Base-by-base conservation (phyloP, 139 green algal species). In the Marvania coccoides region DNA sequence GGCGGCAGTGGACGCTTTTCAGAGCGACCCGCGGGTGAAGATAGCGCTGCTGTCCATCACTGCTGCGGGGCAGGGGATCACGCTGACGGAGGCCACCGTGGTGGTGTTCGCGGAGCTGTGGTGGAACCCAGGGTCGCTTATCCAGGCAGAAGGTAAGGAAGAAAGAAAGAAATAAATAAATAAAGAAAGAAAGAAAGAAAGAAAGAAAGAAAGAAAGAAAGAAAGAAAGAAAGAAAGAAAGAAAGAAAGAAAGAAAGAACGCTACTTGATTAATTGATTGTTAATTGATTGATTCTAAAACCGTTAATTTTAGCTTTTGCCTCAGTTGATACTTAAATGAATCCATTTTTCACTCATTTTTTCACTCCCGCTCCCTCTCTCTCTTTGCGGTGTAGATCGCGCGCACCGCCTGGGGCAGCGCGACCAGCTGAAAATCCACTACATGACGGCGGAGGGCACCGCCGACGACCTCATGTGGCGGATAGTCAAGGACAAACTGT, bases 401-500 rank as follows among this genome's bases (percentile, higher is more conserved):
- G 75, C 75, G 1, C 75, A 82, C 63, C 56, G 75, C 24, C 26
- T 80, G 47, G 75, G 75, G 26, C 75, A 82, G 61, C 8, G 38
- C 23, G 26, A 28, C 4, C 38, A 42, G 42, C 45, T 82, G 35
- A 53, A 82, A 31, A 71, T 82, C 19, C 67, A 78, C 39, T 82
- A 81, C 62, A 47, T 82, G 14, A 5, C 59, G 45, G 58, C 59
- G 0, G 58, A 47, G 6, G 59, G 68, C 37, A 69, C 63, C 36
- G 64, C 26, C 38, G 67, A 85, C 40, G 65, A 77, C 19, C 65
- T 63, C 15, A 80, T 84, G 31, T 83, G 77, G 76, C 46, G 33
- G 53, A 74, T 65, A 35, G 29, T 90, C 29, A 66, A 82, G 56
- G 70, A 39, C 71, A 94, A 94, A 73, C 74, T 94, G 39, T 75